phyloP scores from a whole-genome alignment of 164 flowering plant species.

The Cinnamomum chago region DNA sequence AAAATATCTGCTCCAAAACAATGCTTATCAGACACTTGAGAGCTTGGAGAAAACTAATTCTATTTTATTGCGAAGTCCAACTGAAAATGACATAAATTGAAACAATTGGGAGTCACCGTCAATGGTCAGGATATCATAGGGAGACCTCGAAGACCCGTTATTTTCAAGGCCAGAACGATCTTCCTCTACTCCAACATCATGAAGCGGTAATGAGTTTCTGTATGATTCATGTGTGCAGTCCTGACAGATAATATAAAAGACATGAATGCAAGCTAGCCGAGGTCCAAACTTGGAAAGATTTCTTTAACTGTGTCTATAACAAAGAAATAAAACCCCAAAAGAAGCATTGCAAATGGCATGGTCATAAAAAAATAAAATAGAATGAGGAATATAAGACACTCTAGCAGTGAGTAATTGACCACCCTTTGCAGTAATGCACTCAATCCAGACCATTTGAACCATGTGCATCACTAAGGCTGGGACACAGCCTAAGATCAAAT shows the following conservation, averaged over 20 bases:
- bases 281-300: background rate
- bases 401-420: background rate
- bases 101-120: constrained; percentile 42
- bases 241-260: constrained; percentile 28
- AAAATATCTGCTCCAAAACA: constrained; percentile 50
- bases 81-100: background rate
- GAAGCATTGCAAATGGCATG: background rate
- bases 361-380: background rate
- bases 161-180: constrained; percentile 60
- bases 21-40: constrained; percentile 6
- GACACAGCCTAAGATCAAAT: too few relatives aligned
- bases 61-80: background rate
- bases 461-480: too few relatives aligned
- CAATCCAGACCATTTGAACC: background rate
- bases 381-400: background rate
- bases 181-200: constrained; percentile 62
- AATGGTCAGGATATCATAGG: constrained; percentile 43
- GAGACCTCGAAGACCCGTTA: constrained; percentile 41
- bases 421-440: background rate
- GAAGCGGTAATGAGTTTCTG: constrained; percentile 54
- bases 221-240: constrained; percentile 75
- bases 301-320: background rate
- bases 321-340: background rate
- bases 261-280: constrained; percentile 7
- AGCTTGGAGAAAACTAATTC: background rate